Evolutionary conservation across 2,329 filamentous ascomycete species (phyloP).

Genomic region (Rutstroemia sp.): DNA sequence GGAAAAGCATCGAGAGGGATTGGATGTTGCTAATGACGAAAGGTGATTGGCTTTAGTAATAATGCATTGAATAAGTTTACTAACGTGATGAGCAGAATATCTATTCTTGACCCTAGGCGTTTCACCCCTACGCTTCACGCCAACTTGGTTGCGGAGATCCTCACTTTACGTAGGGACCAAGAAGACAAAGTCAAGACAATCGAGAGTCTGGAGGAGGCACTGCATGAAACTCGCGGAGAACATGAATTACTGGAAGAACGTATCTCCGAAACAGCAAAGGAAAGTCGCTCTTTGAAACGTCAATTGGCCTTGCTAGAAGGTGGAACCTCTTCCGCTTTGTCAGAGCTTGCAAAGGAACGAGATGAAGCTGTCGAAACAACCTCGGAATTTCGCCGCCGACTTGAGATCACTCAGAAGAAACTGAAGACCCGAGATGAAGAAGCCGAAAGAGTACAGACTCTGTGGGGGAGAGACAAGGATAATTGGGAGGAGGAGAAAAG

Average conservation of each 20-base stretch:
- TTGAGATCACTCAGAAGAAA: slow-evolving; percentile 74
- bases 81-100: slow-evolving; percentile 33
- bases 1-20: slow-evolving; percentile 43
- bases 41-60: slow-evolving; percentile 24
- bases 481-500: slow-evolving; percentile 78
- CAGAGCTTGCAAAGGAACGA: slow-evolving; percentile 75
- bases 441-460: slow-evolving; percentile 64
- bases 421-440: slow-evolving; percentile 76
- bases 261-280: slow-evolving; percentile 59
- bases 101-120: slow-evolving; percentile 76
- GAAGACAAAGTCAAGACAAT: slow-evolving; percentile 86
- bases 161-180: slow-evolving; percentile 77
- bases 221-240: slow-evolving; percentile 66
- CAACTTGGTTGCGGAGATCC: slow-evolving; percentile 88
- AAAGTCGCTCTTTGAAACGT: slow-evolving; percentile 72
- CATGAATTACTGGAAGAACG: slow-evolving; percentile 62
- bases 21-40: slow-evolving; percentile 58
- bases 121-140: slow-evolving; percentile 95
- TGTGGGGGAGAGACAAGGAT: slow-evolving; percentile 81
- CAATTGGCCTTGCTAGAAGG: slow-evolving; percentile 83
- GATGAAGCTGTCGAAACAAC: slow-evolving; percentile 72
- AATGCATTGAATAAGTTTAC: neutral
- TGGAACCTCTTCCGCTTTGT: slow-evolving; percentile 77
- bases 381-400: slow-evolving; percentile 64
- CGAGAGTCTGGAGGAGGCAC: slow-evolving; percentile 68